phyloP scores from a whole-genome alignment of 441 rosid genomes.

The Populus hybrid region DNA sequence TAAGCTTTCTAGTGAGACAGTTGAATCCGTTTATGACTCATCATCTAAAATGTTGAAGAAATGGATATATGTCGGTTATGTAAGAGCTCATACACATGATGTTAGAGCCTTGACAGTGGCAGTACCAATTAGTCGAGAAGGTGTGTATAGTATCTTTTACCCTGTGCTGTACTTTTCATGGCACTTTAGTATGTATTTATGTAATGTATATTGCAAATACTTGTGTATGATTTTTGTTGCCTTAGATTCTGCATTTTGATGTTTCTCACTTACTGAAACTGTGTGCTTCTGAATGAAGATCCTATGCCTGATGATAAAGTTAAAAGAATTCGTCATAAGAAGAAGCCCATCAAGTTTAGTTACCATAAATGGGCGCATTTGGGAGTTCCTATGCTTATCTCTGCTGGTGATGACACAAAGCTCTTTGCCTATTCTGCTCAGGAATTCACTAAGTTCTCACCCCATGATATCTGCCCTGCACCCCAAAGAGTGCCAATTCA shows the following conservation, averaged over 20 bases:
- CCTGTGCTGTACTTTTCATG: not conserved
- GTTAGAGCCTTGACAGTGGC: constrained; percentile 88
- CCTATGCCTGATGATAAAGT: constrained; percentile 45
- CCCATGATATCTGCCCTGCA: constrained; percentile 95
- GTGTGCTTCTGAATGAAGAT: constrained; percentile 37
- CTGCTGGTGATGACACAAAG: constrained; percentile 86
- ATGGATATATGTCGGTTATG: constrained; percentile 84
- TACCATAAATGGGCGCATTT: constrained; percentile 80
- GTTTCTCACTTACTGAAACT: constrained; percentile 18
- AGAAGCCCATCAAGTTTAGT: constrained; percentile 58
- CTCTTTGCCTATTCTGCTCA: constrained; percentile 29
- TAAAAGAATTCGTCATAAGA: constrained; percentile 43
- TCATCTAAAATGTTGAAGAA: constrained; percentile 46
- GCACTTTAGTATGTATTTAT: not conserved
- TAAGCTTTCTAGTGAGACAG: constrained; percentile 53
- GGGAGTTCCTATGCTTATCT: constrained; percentile 93
- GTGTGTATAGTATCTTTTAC: constrained; percentile 33
- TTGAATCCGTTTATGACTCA: constrained; percentile 29
- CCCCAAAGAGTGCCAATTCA: constrained; percentile 88
- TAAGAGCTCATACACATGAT: constrained; percentile 92
- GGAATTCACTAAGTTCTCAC: constrained; percentile 84
- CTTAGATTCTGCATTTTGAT: not conserved
- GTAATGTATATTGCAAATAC: not conserved
- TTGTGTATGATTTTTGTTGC: not conserved
- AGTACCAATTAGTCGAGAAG: constrained; percentile 72